phyloP scores from a whole-genome alignment of 495 filamentous ascomycete genomes.

The Aspergillus egyptiacus region DNA sequence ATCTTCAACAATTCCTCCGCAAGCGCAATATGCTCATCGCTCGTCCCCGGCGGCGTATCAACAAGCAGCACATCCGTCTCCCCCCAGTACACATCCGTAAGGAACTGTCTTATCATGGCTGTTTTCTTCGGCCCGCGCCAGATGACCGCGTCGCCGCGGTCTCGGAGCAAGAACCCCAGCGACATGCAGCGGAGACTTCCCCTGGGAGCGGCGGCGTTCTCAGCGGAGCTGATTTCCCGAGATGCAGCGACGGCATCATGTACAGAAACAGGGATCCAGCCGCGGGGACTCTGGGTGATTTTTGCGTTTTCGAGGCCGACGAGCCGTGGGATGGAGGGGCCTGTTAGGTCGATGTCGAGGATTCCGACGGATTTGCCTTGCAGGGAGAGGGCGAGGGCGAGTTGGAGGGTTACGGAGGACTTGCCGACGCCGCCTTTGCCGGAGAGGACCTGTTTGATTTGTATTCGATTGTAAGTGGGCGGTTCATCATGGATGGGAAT shows the following conservation, averaged over 20 bases:
- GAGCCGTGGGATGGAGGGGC: conserved; percentile 91
- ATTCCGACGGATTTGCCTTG: conserved; percentile 84
- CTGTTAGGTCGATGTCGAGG: conserved; percentile 93
- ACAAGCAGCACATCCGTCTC: conserved; percentile 83
- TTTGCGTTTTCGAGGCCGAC: conserved; percentile 83
- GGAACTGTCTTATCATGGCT: conserved; percentile 95
- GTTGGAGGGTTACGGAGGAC: conserved; percentile 91
- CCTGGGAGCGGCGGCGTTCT: background rate
- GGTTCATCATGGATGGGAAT: too few relatives aligned
- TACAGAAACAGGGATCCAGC: conserved; percentile 84
- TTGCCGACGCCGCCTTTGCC: conserved; percentile 98
- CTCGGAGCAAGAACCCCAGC: conserved; percentile 80
- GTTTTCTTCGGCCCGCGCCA: conserved; percentile 99
- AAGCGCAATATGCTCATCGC: conserved; percentile 94
- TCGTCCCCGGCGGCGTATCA: conserved; percentile 94
- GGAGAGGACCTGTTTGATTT: conserved; percentile 69
- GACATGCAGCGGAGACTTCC: conserved; percentile 78
- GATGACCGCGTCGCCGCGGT: conserved; percentile 82
- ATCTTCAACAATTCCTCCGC: conserved; percentile 72
- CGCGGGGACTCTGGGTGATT: conserved; percentile 80
- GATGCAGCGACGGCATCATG: conserved; percentile 36
- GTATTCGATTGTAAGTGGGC: background rate
- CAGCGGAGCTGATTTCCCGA: background rate
- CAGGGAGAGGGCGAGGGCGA: conserved; percentile 82
- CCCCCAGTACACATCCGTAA: conserved; percentile 89